Evolutionary conservation across 495 filamentous ascomycete species (phyloP).

Genomic region (Daldinia childiae): DNA sequence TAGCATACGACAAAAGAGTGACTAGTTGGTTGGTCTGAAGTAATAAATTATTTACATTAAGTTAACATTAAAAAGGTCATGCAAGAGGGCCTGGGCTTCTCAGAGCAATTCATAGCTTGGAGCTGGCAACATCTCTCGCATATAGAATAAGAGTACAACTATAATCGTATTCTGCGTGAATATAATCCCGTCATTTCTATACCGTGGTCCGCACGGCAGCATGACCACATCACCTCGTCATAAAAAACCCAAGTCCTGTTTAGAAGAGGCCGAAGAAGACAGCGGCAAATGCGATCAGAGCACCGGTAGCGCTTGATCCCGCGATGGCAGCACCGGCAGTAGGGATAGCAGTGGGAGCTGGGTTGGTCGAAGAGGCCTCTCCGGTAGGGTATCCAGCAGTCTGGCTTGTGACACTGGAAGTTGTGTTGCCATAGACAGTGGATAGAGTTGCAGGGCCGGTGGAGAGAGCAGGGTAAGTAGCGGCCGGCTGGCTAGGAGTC

Average conservation of each 20-base stretch:
- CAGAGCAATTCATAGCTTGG: neutral
- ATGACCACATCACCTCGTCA: neutral
- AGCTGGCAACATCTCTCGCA: neutral
- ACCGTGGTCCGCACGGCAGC: neutral
- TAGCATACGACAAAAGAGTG: neutral
- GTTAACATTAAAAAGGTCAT: constrained; percentile 29
- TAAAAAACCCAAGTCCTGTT: neutral
- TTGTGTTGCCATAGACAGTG: constrained; percentile 15
- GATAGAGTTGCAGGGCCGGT: constrained; percentile 13
- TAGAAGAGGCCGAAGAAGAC: constrained; percentile 43
- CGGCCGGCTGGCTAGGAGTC: constrained; percentile 16
- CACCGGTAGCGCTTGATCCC: constrained; percentile 37
- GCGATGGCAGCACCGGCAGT: constrained; percentile 39
- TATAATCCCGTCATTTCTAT: constrained; percentile 6
- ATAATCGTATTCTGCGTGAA: constrained; percentile 24
- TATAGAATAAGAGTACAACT: constrained; percentile 17
- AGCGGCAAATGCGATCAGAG: constrained; percentile 35
- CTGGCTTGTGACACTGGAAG: constrained; percentile 10
- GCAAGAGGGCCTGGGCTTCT: neutral
- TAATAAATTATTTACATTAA: constrained; percentile 26
- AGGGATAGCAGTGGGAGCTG: constrained; percentile 27
- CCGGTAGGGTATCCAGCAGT: constrained; percentile 26
- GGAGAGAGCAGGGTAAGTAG: constrained; percentile 7
- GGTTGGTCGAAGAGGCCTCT: constrained; percentile 9
- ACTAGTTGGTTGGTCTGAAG: neutral